Percentiles rank a stretch among this genome's conserved stretches.
Evolutionary conservation across 2,329 filamentous ascomycete genomes (phyloP).

Genomic region (Salinomyces thailandicus): DNA sequence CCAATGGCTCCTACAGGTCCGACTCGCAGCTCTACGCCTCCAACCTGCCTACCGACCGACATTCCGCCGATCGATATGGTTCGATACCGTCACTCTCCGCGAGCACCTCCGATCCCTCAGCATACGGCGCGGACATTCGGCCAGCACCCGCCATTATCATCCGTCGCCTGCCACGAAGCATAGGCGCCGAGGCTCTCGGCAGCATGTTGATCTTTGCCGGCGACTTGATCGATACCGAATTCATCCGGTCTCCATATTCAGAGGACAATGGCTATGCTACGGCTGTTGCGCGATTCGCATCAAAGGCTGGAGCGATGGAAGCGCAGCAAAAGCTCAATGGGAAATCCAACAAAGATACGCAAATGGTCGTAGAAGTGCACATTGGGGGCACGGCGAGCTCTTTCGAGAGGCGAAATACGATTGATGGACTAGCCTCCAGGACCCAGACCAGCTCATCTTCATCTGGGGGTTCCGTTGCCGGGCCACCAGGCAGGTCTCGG

Average conservation of each 20-base stretch:
- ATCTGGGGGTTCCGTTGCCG: constrained; percentile 35
- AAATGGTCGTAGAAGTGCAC: constrained; percentile 49
- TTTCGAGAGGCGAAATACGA: constrained; percentile 39
- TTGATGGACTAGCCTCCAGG: constrained; percentile 37
- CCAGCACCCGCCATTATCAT: constrained; percentile 39
- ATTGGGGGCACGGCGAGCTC: constrained; percentile 12
- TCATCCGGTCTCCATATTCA: constrained; percentile 43
- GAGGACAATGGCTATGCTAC: constrained; percentile 48
- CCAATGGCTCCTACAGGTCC: constrained; percentile 15
- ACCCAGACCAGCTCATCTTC: constrained; percentile 37
- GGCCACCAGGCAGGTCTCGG: constrained; percentile 32
- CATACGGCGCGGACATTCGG: constrained; percentile 11
- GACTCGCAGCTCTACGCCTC: constrained; percentile 33
- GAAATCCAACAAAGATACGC: constrained; percentile 52
- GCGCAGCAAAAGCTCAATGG: constrained; percentile 50
- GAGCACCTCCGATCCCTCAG: constrained; percentile 16
- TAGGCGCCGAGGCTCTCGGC: constrained; percentile 47
- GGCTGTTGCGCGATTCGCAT: constrained; percentile 50
- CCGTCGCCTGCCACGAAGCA: constrained; percentile 50
- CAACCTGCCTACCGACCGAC: constrained; percentile 6
- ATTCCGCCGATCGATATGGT: constrained; percentile 28
- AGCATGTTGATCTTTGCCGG: constrained; percentile 57
- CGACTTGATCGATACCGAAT: constrained; percentile 49
- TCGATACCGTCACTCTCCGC: constrained; percentile 21
- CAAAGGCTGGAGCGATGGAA: constrained; percentile 47